Conservation (phyloP, 768 basidiomycete genomes). For the Suillus americanus region DNA sequence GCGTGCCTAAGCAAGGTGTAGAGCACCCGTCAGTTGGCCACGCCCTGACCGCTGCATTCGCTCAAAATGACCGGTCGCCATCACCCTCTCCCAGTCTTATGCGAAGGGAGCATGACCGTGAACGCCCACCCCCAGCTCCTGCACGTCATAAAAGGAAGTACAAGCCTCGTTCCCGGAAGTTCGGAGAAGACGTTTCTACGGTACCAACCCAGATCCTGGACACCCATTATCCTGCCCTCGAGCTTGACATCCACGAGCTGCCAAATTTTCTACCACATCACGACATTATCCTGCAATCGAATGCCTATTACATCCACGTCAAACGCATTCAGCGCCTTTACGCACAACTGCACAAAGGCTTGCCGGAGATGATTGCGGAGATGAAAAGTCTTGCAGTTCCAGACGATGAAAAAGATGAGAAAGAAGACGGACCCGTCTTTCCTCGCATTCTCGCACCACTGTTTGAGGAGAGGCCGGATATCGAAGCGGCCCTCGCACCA, state of each 20-base stretch:
- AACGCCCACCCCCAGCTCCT: conserved; percentile 1
- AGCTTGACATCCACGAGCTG: neutral
- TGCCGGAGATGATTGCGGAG: neutral
- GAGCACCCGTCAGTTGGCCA: neutral
- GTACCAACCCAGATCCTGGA: conserved; percentile 9
- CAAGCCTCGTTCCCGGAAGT: neutral
- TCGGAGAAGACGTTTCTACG: conserved; percentile 3
- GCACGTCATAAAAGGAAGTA: neutral
- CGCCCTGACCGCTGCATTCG: neutral
- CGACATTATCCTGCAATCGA: neutral
- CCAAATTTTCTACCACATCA: neutral
- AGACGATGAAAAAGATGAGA: neutral
- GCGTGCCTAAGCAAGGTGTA: neutral
- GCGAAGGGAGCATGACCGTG: conserved; percentile 22
- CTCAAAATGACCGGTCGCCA: neutral
- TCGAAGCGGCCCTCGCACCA: neutral
- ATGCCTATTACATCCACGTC: neutral
- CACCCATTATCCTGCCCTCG: conserved; percentile 8
- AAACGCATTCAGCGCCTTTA: neutral
- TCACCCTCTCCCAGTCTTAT: conserved; percentile 10
- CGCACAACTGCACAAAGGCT: neutral
- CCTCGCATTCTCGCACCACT: conserved; percentile 2
- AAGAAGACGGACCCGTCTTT: neutral
- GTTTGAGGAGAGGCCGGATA: neutral
- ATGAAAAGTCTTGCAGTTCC: neutral